Evolutionary conservation across 1,284 basidiomycete genomes (phyloP).

Genomic region (Tranzscheliella williamsii): DNA sequence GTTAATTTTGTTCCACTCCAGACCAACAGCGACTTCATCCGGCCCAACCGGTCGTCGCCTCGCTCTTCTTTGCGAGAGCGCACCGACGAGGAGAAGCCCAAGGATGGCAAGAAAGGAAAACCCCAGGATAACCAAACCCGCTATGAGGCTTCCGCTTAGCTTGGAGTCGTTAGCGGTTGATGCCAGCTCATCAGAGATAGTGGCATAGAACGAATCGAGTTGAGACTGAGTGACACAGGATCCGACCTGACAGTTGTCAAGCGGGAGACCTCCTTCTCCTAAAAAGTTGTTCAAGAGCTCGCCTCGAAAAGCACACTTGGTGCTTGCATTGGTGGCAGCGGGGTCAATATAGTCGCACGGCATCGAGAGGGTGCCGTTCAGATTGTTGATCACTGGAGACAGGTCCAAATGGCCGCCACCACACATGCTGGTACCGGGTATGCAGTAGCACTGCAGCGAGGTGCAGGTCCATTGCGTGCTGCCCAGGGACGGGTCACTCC

Average conservation of each 20-base stretch:
- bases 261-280: constrained; percentile 36
- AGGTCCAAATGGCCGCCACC: constrained; percentile 32
- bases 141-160: constrained; percentile 42
- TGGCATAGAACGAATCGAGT: constrained; percentile 30
- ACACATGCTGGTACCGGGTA: constrained; percentile 42
- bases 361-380: constrained; percentile 43
- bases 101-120: constrained; percentile 24
- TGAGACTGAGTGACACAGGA: constrained; percentile 39
- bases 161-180: constrained; percentile 1
- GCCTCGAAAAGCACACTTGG: constrained; percentile 35
- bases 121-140: constrained; percentile 41
- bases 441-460: constrained; percentile 46
- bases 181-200: constrained; percentile 8
- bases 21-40: constrained; percentile 22
- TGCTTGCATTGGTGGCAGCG: constrained; percentile 13
- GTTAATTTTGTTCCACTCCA: constrained; percentile 37
- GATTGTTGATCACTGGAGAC: constrained; percentile 35
- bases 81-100: constrained; percentile 18
- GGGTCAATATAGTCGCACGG: constrained; percentile 51
- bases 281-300: constrained; percentile 39
- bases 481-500: constrained; percentile 10
- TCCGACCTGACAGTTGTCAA: constrained; percentile 36
- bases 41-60: constrained; percentile 9
- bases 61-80: constrained; percentile 26
- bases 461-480: constrained; percentile 40